phyloP scores from a whole-genome alignment of 805 yeast species.

The Ogataea pini region DNA sequence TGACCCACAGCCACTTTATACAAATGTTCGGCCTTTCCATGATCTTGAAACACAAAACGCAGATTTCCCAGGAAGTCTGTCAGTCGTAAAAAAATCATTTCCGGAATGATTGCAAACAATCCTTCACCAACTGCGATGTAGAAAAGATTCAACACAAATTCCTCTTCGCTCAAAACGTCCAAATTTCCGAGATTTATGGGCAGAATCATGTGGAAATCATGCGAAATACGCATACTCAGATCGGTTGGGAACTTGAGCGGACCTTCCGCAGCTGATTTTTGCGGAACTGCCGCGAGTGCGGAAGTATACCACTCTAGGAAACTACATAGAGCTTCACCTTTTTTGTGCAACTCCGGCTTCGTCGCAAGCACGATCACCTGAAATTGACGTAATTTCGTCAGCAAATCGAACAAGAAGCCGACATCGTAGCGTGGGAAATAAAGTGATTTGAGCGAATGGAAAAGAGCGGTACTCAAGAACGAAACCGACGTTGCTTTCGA shows the following conservation, averaged over 20 bases:
- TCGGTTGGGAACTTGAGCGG: slow-evolving; percentile 15
- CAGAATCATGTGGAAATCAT: slow-evolving; percentile 16
- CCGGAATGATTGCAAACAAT: slow-evolving; percentile 25
- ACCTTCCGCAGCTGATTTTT: slow-evolving; percentile 3
- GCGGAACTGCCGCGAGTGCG: background rate
- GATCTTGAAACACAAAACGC: slow-evolving; percentile 15
- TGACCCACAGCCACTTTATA: slow-evolving; percentile 4
- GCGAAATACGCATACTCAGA: slow-evolving; percentile 11
- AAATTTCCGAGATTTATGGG: slow-evolving; percentile 17
- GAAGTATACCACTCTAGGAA: background rate
- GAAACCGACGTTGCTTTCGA: slow-evolving; percentile 8
- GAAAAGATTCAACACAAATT: slow-evolving; percentile 19
- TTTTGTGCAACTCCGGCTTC: background rate
- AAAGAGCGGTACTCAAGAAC: slow-evolving; percentile 16
- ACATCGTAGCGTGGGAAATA: slow-evolving; percentile 21
- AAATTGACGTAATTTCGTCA: slow-evolving; percentile 11
- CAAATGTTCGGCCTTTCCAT: slow-evolving; percentile 15
- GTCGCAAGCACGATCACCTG: background rate
- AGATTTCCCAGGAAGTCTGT: slow-evolving; percentile 23
- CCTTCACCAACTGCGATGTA: slow-evolving; percentile 23
- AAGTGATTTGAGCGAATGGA: slow-evolving; percentile 19
- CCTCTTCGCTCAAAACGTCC: slow-evolving; percentile 11
- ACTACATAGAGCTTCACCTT: background rate
- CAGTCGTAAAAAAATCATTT: slow-evolving; percentile 16
- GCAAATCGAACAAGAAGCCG: slow-evolving; percentile 17